A percentile compares a stretch with the other conserved stretches of the same genome.
Conservation (phyloP, 805 yeast genomes). For the Candida suzukii region DNA sequence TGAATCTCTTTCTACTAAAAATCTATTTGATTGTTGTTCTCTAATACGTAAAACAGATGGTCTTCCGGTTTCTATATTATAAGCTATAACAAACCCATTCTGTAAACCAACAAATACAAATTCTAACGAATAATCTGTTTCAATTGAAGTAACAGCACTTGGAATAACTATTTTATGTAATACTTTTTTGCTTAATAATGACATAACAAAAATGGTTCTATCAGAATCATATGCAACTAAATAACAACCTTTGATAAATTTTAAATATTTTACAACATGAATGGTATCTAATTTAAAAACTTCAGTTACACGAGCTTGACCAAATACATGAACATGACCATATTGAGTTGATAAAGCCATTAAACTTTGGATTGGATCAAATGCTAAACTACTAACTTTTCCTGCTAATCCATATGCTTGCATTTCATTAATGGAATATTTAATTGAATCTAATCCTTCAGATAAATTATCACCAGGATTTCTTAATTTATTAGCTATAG, state of each 20-base stretch:
- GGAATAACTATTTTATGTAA: constrained; percentile 57
- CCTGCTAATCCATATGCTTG: constrained; percentile 56
- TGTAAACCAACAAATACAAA: constrained; percentile 77
- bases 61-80: constrained; percentile 73
- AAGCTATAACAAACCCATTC: constrained; percentile 66
- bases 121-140: constrained; percentile 81
- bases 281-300: constrained; percentile 47
- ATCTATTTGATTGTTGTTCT: constrained; percentile 59
- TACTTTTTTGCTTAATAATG: constrained; percentile 56
- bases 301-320: constrained; percentile 74
- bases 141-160: constrained; percentile 60
- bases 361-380: constrained; percentile 83
- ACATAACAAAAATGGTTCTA: constrained; percentile 59
- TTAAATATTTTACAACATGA: constrained; percentile 45
- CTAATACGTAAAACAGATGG: constrained; percentile 61
- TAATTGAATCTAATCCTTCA: constrained; percentile 20
- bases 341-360: constrained; percentile 70
- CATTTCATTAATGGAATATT: constrained; percentile 24
- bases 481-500: neutral
- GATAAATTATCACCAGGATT: constrained; percentile 17
- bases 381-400: constrained; percentile 58
- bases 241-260: constrained; percentile 76
- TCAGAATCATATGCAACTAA: constrained; percentile 63
- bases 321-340: constrained; percentile 72
- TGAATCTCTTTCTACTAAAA: constrained; percentile 42